Conservation (phyloP, 108 stramenopile species). For the Epipyxis sp. region DNA sequence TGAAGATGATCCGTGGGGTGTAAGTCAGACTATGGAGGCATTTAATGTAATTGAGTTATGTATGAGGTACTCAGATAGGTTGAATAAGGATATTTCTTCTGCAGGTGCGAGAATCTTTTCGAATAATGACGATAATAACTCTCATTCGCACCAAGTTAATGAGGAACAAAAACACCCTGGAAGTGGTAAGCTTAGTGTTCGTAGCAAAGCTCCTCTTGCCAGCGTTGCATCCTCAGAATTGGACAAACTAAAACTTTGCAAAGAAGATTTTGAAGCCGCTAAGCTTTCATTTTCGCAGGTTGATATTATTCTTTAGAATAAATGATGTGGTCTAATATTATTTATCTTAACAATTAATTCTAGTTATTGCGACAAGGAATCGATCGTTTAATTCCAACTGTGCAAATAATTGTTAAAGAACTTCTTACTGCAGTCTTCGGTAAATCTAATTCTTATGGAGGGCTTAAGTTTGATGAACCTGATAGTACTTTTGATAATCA, state of each 20-base stretch:
- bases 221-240: no score
- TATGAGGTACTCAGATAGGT: conserved; percentile 1
- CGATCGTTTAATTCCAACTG: neutral
- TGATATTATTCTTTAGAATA: neutral
- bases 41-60: conserved; percentile 17
- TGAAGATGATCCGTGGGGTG: neutral
- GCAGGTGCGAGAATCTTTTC: neutral
- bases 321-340: neutral
- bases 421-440: neutral
- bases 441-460: no score
- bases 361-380: conserved; percentile 10
- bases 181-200: no score
- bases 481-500: conserved; percentile 8
- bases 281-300: neutral
- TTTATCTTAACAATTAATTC: neutral
- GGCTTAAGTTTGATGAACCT: neutral
- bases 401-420: neutral
- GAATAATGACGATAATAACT: neutral
- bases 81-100: neutral
- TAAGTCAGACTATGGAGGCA: neutral
- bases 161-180: no score
- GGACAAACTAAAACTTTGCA: conserved; percentile 1
- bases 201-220: no score
- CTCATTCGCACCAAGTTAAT: no score
- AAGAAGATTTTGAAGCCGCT: neutral